These are phyloP conservation scores for Alnus glutinosa DNA, from an alignment of 306 rosid genomes.

Conservation along the genomic window DNA sequence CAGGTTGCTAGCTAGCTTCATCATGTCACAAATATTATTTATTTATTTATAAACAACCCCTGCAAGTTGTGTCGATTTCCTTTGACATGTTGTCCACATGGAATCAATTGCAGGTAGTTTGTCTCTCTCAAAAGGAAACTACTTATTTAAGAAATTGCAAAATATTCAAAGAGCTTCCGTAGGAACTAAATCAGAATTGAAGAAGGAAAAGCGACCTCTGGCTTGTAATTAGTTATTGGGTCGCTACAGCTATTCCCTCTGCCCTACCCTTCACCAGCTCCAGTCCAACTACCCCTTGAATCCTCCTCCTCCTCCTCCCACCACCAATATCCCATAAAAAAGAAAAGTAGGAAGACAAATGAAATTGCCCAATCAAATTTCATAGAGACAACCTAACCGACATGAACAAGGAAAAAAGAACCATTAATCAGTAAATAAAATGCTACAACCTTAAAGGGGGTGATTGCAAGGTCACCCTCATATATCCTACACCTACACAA, in stretches of 20 bases:
- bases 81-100: neutral
- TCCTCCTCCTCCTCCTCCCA: neutral
- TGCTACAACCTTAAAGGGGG: conserved; percentile 34
- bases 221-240: conserved; percentile 82
- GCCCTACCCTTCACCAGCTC: conserved; percentile 36
- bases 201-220: conserved; percentile 80
- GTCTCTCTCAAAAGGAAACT: conserved; percentile 60
- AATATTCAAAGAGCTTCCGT: conserved; percentile 57
- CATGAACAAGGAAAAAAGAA: conserved; percentile 9
- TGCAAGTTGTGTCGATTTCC: neutral
- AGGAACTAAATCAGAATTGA: conserved; percentile 52
- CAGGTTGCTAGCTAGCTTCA: neutral
- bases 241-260: conserved; percentile 45
- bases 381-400: conserved; percentile 20
- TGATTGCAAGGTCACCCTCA: conserved; percentile 54
- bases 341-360: conserved; percentile 8
- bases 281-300: conserved; percentile 44
- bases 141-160: conserved; percentile 44
- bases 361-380: conserved; percentile 22
- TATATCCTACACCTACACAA: conserved; percentile 17
- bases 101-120: conserved; percentile 43
- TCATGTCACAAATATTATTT: neutral
- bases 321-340: conserved; percentile 17
- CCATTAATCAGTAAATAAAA: neutral
- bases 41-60: neutral